phyloP scores from a whole-genome alignment of 495 filamentous ascomycete species.

The Penicillium maclennaniae region DNA sequence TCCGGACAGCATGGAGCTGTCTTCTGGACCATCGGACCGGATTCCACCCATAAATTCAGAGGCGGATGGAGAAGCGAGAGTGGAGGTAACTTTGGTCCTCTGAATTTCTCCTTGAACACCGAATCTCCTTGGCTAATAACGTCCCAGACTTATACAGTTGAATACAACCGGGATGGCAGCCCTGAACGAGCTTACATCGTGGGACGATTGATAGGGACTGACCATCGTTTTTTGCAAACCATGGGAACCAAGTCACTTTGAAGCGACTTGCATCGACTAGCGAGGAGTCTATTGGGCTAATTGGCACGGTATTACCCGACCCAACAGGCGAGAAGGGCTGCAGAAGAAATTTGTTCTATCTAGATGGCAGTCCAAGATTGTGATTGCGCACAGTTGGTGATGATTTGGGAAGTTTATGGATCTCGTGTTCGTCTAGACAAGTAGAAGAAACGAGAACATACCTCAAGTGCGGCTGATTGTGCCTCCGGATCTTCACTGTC shows the following conservation, averaged over 20 bases:
- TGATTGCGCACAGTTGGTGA: not conserved
- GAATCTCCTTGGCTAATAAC: not conserved
- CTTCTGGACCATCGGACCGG: slow-evolving; percentile 22
- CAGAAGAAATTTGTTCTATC: slow-evolving; percentile 10
- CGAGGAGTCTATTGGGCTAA: slow-evolving; percentile 8
- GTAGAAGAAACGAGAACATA: not conserved
- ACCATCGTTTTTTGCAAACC: slow-evolving; percentile 50
- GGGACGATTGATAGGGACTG: slow-evolving; percentile 39
- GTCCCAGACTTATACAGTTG: slow-evolving; percentile 52
- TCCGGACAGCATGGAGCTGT: slow-evolving; percentile 36
- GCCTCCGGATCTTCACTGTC: too few relatives aligned
- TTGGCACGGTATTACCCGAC: slow-evolving; percentile 4
- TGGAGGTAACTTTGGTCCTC: slow-evolving; percentile 40
- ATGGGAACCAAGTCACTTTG: slow-evolving; percentile 30
- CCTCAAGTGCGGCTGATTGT: too few relatives aligned
- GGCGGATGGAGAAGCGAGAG: slow-evolving; percentile 41
- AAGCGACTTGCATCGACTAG: slow-evolving; percentile 2
- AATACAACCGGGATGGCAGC: slow-evolving; percentile 44
- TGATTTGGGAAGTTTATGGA: not conserved
- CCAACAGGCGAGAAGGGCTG: slow-evolving; percentile 1
- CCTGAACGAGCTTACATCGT: slow-evolving; percentile 44
- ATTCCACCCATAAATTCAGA: slow-evolving; percentile 31
- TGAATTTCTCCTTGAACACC: too few relatives aligned
- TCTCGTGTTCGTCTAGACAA: not conserved
- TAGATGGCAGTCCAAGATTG: not conserved